These are phyloP conservation scores for Globisporangium irregulare DNA, from an alignment of 352 stramenopile species.

Conservation along the genomic window DNA sequence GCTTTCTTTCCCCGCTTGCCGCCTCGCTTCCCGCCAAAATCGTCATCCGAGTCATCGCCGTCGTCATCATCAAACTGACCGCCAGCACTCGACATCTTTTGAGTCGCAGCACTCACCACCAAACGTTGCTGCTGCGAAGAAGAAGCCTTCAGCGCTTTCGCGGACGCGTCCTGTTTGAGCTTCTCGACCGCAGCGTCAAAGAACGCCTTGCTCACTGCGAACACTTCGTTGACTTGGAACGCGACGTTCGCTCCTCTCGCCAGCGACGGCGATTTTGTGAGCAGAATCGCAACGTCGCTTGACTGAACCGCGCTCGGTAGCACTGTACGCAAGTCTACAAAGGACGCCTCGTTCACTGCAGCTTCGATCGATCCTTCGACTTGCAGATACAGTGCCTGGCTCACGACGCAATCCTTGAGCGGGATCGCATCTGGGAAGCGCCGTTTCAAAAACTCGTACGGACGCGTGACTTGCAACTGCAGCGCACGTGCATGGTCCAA, in stretches of 20 bases:
- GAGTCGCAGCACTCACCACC: neutral
- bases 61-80: constrained; percentile 24
- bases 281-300: constrained; percentile 42
- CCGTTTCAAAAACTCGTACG: constrained; percentile 74
- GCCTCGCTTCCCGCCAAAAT: constrained; percentile 32
- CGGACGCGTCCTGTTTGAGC: constrained; percentile 46
- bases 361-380: constrained; percentile 72
- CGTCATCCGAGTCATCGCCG: constrained; percentile 40
- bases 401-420: constrained; percentile 66
- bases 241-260: constrained; percentile 32
- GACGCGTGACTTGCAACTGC: constrained; percentile 58
- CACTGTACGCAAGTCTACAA: constrained; percentile 57
- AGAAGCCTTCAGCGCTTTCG: constrained; percentile 38
- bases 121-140: constrained; percentile 29
- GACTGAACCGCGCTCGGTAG: constrained; percentile 55
- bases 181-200: constrained; percentile 40
- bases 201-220: constrained; percentile 62
- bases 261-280: constrained; percentile 43
- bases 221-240: constrained; percentile 52
- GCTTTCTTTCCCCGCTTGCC: constrained; percentile 33
- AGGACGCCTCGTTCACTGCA: constrained; percentile 58
- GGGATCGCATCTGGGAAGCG: constrained; percentile 64
- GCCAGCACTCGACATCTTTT: constrained; percentile 15
- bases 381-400: constrained; percentile 52
- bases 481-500: constrained; percentile 53